Conservation (phyloP, 371 early-diverging fungal species). For the Coemansia sp. region DNA sequence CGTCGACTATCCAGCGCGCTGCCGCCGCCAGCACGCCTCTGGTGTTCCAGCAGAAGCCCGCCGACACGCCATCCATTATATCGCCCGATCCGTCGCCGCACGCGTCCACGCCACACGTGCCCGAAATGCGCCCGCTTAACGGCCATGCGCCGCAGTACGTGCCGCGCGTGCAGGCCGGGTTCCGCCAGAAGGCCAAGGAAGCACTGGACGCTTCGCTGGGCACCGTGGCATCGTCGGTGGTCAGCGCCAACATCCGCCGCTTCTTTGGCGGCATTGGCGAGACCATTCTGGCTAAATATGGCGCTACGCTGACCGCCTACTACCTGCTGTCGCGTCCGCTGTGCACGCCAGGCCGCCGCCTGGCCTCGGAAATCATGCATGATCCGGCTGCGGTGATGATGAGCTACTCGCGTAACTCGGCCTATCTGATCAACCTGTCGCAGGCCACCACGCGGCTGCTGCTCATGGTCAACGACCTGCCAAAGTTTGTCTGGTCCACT, state of each 20-base stretch:
- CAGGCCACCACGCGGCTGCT: slow-evolving; percentile 81
- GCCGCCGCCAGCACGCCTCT: slow-evolving; percentile 43
- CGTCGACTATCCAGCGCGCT: slow-evolving; percentile 41
- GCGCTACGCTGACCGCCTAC: slow-evolving; percentile 83
- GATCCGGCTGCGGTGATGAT: slow-evolving; percentile 83
- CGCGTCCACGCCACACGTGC: slow-evolving; percentile 16
- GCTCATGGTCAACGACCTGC: slow-evolving; percentile 75
- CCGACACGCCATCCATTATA: neutral
- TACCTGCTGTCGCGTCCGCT: slow-evolving; percentile 75
- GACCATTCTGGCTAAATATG: slow-evolving; percentile 80
- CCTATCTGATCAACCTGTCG: slow-evolving; percentile 79
- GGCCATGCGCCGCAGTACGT: slow-evolving; percentile 9
- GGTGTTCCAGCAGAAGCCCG: slow-evolving; percentile 19
- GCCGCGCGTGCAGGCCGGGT: slow-evolving; percentile 41
- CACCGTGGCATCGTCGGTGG: slow-evolving; percentile 30
- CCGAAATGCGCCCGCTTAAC: slow-evolving; percentile 11
- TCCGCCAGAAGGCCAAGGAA: slow-evolving; percentile 27
- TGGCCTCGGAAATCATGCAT: slow-evolving; percentile 61
- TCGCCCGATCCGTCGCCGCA: slow-evolving; percentile 27
- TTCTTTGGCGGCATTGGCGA: slow-evolving; percentile 55
- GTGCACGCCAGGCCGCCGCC: slow-evolving; percentile 64
- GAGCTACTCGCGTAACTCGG: slow-evolving; percentile 82
- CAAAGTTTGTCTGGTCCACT: slow-evolving; percentile 65
- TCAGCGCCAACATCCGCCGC: slow-evolving; percentile 35
- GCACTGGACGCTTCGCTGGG: slow-evolving; percentile 34